These are phyloP conservation scores for Colletotrichum graminicola DNA, from an alignment of 2,329 filamentous ascomycete genomes.

Conservation along the genomic window DNA sequence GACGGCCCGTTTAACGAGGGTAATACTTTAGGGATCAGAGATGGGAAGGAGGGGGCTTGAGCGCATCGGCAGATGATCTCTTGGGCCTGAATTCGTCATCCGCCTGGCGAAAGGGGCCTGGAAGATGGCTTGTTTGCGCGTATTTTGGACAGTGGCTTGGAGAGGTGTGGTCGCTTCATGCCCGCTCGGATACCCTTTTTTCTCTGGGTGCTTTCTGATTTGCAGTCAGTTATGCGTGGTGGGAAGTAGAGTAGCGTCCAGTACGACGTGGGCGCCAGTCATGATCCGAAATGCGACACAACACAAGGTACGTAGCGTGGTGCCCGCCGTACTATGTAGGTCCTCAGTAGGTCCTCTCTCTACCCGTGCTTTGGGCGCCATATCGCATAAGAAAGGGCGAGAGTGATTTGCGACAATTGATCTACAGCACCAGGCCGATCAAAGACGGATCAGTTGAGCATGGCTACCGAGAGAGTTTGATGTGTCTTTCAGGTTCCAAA, in stretches of 20 bases:
- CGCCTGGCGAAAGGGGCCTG: background rate
- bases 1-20: conserved; percentile 24
- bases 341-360: too few species aligned
- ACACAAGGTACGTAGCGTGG: background rate
- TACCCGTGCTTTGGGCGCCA: background rate
- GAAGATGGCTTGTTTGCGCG: conserved; percentile 22
- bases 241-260: background rate
- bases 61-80: conserved; percentile 35
- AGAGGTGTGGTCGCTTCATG: background rate
- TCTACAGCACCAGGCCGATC: background rate
- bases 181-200: conserved; percentile 13
- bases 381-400: background rate
- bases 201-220: conserved; percentile 4
- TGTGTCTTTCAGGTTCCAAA: conserved; percentile 5
- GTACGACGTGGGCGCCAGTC: conserved; percentile 2
- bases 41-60: conserved; percentile 24
- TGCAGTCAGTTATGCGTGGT: background rate
- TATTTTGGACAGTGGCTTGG: conserved; percentile 13
- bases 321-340: too few species aligned
- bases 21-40: background rate
- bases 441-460: conserved; percentile 8
- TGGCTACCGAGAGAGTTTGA: conserved; percentile 8
- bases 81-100: conserved; percentile 33
- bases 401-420: background rate
- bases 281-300: conserved; percentile 6